These are phyloP conservation scores for Neurospora sp. DNA, from an alignment of 495 filamentous ascomycete species.

Conservation along the genomic window DNA sequence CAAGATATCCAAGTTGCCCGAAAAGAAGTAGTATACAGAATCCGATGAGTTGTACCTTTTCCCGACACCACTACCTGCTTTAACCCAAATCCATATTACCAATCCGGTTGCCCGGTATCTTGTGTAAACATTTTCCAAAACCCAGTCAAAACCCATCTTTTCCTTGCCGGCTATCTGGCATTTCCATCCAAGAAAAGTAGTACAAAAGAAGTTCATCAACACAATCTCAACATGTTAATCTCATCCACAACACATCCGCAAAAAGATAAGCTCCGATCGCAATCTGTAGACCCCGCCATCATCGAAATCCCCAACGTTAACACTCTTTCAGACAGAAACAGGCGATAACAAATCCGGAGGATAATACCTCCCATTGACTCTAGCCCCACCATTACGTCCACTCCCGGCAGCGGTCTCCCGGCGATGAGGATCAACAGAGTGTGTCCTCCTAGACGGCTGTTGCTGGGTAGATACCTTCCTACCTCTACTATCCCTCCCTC, in stretches of 20 bases:
- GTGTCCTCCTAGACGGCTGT: background rate
- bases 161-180: background rate
- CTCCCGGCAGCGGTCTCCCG: background rate
- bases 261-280: background rate
- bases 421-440: background rate
- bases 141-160: background rate
- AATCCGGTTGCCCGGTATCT: background rate
- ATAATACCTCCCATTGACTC: background rate
- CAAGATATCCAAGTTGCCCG: background rate
- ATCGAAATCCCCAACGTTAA: background rate
- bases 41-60: background rate
- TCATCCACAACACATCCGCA: background rate
- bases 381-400: background rate
- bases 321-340: background rate
- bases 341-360: constrained; percentile 2
- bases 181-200: background rate
- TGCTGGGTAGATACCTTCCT: background rate
- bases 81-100: background rate
- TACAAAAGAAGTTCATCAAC: background rate
- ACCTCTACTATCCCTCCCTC: background rate
- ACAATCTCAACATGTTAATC: background rate
- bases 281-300: background rate
- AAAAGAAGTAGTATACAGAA: background rate
- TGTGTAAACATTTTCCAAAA: background rate
- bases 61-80: background rate